Evolutionary conservation across 371 early-diverging fungal genomes (phyloP).

Genomic region (Apophysomyces elegans): DNA sequence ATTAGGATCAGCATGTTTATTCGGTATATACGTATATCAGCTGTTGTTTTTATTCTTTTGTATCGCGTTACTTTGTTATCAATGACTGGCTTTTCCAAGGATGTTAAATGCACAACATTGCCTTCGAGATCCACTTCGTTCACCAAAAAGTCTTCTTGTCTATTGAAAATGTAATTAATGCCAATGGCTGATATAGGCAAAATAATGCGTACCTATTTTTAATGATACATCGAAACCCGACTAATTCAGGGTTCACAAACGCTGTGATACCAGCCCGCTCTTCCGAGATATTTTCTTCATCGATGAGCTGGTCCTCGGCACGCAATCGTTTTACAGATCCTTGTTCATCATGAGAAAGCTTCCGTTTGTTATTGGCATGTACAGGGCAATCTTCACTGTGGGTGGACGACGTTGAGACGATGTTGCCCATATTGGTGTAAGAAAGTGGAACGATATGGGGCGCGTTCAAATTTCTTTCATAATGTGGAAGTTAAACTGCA

Average conservation of each 20-base stretch:
- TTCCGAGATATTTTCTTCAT: slow-evolving; percentile 45
- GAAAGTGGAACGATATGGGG: not conserved
- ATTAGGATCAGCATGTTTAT: not conserved
- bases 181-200: not conserved
- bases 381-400: not conserved
- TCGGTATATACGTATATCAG: not conserved
- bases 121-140: slow-evolving; percentile 87
- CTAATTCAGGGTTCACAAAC: slow-evolving; percentile 63
- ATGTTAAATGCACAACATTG: slow-evolving; percentile 69
- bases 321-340: slow-evolving; percentile 24
- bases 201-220: slow-evolving; percentile 67
- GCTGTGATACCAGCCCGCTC: slow-evolving; percentile 78
- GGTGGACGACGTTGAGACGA: slow-evolving; percentile 19
- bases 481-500: too few relatives aligned
- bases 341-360: slow-evolving; percentile 17
- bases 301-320: not conserved
- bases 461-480: not conserved
- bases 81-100: slow-evolving; percentile 29
- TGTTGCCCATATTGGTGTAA: slow-evolving; percentile 11
- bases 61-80: slow-evolving; percentile 1
- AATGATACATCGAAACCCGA: slow-evolving; percentile 76
- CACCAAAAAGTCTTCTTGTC: slow-evolving; percentile 85
- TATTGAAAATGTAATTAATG: slow-evolving; percentile 10
- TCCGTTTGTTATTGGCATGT: slow-evolving; percentile 21
- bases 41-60: too few relatives aligned